Evolutionary conservation across 208 protist genomes (phyloP).

Genomic region (Paratrypanosoma confusum): DNA sequence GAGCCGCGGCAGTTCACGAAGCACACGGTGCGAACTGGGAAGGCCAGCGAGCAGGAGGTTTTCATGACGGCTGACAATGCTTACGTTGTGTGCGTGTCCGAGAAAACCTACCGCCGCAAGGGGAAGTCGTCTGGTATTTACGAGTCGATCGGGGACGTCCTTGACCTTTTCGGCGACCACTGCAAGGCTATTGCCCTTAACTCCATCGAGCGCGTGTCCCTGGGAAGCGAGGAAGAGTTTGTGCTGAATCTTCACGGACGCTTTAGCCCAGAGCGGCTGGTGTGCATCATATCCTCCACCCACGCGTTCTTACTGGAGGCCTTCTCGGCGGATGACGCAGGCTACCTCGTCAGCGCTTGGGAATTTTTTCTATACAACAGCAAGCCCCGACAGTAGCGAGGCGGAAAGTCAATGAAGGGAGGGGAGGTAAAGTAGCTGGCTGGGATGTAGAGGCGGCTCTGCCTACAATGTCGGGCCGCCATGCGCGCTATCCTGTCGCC

Average conservation of each 20-base stretch:
- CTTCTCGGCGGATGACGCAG: slow-evolving; percentile 17
- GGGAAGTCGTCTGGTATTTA: not conserved
- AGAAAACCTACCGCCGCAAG: slow-evolving; percentile 5
- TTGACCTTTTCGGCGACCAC: slow-evolving; percentile 24
- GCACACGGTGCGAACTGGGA: slow-evolving; percentile 10
- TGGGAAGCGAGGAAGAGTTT: slow-evolving; percentile 35
- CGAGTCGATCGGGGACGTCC: slow-evolving; percentile 8
- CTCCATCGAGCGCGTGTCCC: slow-evolving; percentile 28
- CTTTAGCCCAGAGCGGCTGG: slow-evolving; percentile 14
- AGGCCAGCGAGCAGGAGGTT: slow-evolving; percentile 23
- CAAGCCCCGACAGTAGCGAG: no score
- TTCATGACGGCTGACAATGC: slow-evolving; percentile 38
- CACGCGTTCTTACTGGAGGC: slow-evolving; percentile 52
- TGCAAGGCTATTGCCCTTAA: slow-evolving; percentile 21
- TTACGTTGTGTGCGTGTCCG: slow-evolving; percentile 33
- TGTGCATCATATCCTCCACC: slow-evolving; percentile 36
- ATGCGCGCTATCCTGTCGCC: no score
- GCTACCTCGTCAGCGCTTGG: slow-evolving; percentile 19
- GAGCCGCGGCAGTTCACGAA: slow-evolving; percentile 36
- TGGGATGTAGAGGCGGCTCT: no score
- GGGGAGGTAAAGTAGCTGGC: no score
- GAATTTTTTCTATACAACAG: slow-evolving; percentile 8
- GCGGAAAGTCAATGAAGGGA: no score
- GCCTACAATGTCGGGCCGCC: no score
- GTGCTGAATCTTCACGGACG: slow-evolving; percentile 14